Conservation (phyloP, 257 asterid species). For the Phtheirospermum japonicum region DNA sequence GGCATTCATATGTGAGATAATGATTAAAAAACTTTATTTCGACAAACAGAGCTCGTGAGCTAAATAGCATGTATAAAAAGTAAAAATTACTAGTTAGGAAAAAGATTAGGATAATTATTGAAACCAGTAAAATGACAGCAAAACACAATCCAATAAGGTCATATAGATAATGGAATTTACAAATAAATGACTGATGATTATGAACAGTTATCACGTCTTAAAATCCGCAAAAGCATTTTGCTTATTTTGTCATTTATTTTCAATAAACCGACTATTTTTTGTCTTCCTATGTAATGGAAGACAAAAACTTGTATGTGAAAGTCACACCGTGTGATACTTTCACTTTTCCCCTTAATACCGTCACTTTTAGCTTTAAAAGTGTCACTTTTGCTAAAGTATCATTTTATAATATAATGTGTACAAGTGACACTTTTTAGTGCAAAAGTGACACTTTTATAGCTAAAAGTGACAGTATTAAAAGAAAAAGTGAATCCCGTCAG, state of each 20-base stretch:
- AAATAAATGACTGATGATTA: background rate
- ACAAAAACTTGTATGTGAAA: too few species aligned
- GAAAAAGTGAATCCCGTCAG: too few species aligned
- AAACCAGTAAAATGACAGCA: slow-evolving; percentile 4
- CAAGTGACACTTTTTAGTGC: too few species aligned
- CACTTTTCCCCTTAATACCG: too few species aligned
- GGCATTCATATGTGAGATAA: slow-evolving; percentile 31
- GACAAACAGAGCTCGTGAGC: slow-evolving; percentile 18
- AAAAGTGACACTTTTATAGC: too few species aligned
- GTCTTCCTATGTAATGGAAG: slow-evolving; percentile 2
- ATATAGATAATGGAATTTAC: too few species aligned
- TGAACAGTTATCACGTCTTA: slow-evolving; percentile 3
- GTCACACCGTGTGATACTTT: too few species aligned
- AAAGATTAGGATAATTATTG: background rate
- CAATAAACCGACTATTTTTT: background rate
- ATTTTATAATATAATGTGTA: too few species aligned
- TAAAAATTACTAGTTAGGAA: background rate
- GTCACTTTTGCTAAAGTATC: too few species aligned
- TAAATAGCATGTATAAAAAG: background rate
- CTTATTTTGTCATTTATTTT: background rate
- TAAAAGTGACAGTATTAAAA: too few species aligned
- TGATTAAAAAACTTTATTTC: slow-evolving; percentile 24
- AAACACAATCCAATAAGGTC: too few species aligned
- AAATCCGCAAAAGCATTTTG: background rate
- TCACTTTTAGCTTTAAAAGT: too few species aligned